These are phyloP conservation scores for Aspergillus sergii DNA, from an alignment of 2,329 filamentous ascomycete species.

Conservation along the genomic window DNA sequence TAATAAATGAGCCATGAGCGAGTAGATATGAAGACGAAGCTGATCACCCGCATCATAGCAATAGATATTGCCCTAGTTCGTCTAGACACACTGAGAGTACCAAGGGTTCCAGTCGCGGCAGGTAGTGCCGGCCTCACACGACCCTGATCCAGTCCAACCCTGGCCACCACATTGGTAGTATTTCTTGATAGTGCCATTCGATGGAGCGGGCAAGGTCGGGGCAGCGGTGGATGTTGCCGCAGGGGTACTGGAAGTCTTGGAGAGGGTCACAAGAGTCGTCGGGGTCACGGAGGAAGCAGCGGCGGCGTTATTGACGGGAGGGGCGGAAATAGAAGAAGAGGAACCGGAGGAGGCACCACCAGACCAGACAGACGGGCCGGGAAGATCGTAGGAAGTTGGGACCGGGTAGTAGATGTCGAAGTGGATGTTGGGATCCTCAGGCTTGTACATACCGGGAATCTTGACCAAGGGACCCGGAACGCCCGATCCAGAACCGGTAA, in stretches of 20 bases:
- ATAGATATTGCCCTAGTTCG: too few relatives aligned
- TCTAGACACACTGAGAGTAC: constrained; percentile 6
- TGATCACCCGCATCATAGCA: too few relatives aligned
- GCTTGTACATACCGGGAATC: constrained; percentile 20
- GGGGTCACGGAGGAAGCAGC: not conserved
- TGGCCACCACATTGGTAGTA: constrained; percentile 4
- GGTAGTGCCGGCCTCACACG: constrained; percentile 5
- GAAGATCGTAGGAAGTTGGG: constrained; percentile 7
- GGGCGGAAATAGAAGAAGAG: not conserved
- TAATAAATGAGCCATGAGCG: too few relatives aligned
- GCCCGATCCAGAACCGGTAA: constrained; percentile 45
- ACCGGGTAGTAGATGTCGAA: constrained; percentile 17
- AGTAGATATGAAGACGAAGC: too few relatives aligned
- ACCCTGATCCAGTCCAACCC: constrained; percentile 2
- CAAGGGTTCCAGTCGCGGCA: constrained; percentile 2
- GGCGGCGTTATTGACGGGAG: not conserved
- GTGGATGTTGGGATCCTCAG: constrained; percentile 15
- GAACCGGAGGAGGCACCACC: not conserved
- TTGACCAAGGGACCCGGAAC: constrained; percentile 14
- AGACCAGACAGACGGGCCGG: constrained; percentile 7
- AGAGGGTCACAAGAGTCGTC: not conserved
- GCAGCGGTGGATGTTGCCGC: too few relatives aligned
- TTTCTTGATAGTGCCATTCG: constrained; percentile 5
- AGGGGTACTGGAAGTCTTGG: not conserved
- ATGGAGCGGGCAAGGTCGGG: not conserved